A percentile compares a stretch with the other conserved stretches of the same genome.
Conservation (phyloP, 106 monocot species). For the Dioscorea alata region DNA sequence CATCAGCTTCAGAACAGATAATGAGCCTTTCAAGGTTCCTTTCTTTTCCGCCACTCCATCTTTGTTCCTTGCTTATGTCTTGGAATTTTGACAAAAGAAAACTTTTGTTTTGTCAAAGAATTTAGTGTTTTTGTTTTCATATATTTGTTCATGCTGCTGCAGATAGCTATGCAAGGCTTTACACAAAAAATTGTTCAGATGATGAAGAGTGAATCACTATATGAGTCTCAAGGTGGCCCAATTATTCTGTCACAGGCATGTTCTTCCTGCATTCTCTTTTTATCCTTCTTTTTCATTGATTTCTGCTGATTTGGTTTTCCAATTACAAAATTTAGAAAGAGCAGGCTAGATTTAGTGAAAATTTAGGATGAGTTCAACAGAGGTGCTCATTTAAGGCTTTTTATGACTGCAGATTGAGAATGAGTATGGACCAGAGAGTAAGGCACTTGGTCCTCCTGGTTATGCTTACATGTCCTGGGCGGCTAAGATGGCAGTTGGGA, state of each 20-base stretch:
- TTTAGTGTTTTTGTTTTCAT: neutral
- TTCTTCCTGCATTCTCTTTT: neutral
- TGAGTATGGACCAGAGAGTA: slow-evolving; percentile 91
- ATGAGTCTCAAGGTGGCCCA: slow-evolving; percentile 90
- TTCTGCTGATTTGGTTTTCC: too few relatives aligned
- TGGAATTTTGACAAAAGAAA: neutral
- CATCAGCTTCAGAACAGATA: slow-evolving; percentile 98
- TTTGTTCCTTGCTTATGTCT: neutral
- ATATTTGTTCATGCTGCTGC: slow-evolving; percentile 7
- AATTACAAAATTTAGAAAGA: too few relatives aligned
- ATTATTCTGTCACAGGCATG: slow-evolving; percentile 87
- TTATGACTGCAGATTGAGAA: slow-evolving; percentile 81
- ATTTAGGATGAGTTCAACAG: too few relatives aligned
- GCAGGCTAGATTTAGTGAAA: too few relatives aligned
- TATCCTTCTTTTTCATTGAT: neutral
- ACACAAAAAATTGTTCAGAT: slow-evolving; percentile 81
- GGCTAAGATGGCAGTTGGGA: slow-evolving; percentile 80
- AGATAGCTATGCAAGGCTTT: slow-evolving; percentile 94
- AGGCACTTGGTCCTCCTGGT: slow-evolving; percentile 66
- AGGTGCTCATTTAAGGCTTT: neutral
- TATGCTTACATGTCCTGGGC: slow-evolving; percentile 80
- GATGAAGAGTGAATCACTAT: slow-evolving; percentile 88
- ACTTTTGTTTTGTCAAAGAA: neutral
- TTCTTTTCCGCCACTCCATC: neutral
- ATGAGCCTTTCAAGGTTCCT: slow-evolving; percentile 92